Evolutionary conservation across 352 stramenopile species (phyloP), one percentile per base, ranked within the genome.

Genomic region (Aphanomyces euteiches): DNA sequence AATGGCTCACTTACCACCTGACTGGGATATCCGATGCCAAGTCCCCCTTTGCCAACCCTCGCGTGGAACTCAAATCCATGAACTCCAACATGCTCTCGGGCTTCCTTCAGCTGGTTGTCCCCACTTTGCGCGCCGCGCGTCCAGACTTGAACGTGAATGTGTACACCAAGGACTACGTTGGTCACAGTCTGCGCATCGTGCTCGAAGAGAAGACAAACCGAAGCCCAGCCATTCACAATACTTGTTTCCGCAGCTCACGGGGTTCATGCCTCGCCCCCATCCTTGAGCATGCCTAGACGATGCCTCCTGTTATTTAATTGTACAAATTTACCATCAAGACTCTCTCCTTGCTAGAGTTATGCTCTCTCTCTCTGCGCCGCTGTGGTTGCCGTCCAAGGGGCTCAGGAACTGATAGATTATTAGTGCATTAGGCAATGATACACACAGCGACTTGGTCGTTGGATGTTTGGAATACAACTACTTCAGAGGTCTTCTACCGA

Each of bases 101-200:
- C 12, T 69, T 69, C 50, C 40, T 37, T 7, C 47, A 43, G 17
- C 63, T 69, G n/a, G 50, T 69, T 6, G 37, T 69, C 36, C 63
- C 63, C 7, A 39, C 47, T 0, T 36, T 69, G 3, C 63, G 34
- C 15, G 50, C 50, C 34, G 34, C 17, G 1, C 63, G 63, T 37
- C 63, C 63, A 7, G 63, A 69, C 50, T 13, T 69, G 19, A 47
- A 69, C 17, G 63, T 69, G 47, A 38, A 63, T 34, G 28, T 50
- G 37, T 69, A 61, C n/a, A 69, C 19, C 37, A 69, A 69, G 19
- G 63, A 69, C 63, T 69, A 69, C 41, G 28, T 69, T 69, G 63
- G 63, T n/a, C 63, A 69, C 37, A 69, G 63, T 21, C 63, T 69
- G 2, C 63, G 63, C 50, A 69, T 69, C 38, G 63, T 69, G 12